Evolutionary conservation across 2,329 filamentous ascomycete genomes (phyloP).

Genomic region (Talaromyces rugulosus): DNA sequence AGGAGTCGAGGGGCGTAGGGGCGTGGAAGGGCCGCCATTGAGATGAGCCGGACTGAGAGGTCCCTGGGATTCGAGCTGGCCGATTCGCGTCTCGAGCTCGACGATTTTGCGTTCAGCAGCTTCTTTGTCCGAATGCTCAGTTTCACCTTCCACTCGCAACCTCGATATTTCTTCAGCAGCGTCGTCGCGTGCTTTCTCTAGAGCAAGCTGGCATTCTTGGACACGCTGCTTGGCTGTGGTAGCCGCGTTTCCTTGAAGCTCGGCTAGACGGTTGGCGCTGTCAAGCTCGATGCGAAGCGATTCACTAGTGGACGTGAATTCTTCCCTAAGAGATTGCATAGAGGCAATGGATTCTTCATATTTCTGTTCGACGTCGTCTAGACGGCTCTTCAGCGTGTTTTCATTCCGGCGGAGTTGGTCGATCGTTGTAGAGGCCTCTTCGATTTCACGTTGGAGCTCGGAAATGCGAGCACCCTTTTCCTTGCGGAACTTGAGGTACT

Average conservation of each 20-base stretch:
- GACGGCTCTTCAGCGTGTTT: constrained; percentile 70
- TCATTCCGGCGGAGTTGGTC: constrained; percentile 77
- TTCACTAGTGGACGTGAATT: constrained; percentile 76
- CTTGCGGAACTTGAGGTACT: constrained; percentile 85
- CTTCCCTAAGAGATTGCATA: constrained; percentile 81
- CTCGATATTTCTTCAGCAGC: constrained; percentile 57
- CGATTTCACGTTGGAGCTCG: constrained; percentile 81
- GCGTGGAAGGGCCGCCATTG: constrained; percentile 46
- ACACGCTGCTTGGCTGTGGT: constrained; percentile 57
- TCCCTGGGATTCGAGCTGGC: constrained; percentile 53
- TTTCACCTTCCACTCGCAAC: constrained; percentile 51
- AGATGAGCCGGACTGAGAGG: constrained; percentile 51
- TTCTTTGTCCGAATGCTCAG: constrained; percentile 57
- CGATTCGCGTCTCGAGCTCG: constrained; percentile 61
- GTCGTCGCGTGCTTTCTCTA: constrained; percentile 59
- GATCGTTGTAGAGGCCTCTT: constrained; percentile 73
- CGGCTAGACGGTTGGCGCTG: constrained; percentile 72
- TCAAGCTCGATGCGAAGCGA: constrained; percentile 84
- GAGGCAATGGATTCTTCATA: constrained; percentile 77
- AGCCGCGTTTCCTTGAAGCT: constrained; percentile 60
- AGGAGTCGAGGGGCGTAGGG: constrained; percentile 48
- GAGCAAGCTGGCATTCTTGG: constrained; percentile 52
- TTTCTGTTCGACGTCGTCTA: constrained; percentile 81
- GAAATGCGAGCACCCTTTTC: constrained; percentile 89
- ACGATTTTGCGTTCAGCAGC: constrained; percentile 59